Percentiles rank a stretch among this genome's conserved stretches.
These are phyloP conservation scores for Populus hybrid DNA, from an alignment of 441 rosid genomes.

Conservation along the genomic window DNA sequence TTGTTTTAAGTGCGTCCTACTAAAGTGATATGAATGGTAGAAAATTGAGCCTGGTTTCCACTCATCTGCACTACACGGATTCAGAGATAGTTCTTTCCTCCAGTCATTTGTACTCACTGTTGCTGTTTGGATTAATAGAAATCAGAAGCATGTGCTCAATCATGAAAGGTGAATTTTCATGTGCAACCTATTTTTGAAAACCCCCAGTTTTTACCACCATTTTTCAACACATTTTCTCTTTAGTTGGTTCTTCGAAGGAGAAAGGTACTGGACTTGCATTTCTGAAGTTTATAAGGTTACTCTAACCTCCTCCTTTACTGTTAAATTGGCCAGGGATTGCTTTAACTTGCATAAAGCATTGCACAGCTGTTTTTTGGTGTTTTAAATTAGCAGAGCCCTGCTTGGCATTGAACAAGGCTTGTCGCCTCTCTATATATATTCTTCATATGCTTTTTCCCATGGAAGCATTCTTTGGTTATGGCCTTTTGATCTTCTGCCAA, in stretches of 20 bases:
- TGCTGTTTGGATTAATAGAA: background rate
- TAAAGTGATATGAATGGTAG: background rate
- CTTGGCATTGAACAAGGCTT: background rate
- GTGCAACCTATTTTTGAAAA: background rate
- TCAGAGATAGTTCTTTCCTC: background rate
- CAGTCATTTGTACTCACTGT: background rate
- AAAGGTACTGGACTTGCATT: background rate
- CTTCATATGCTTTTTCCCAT: background rate
- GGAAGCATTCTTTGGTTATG: background rate
- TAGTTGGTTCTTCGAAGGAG: constrained; percentile 1
- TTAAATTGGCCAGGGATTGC: background rate
- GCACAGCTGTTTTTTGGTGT: background rate
- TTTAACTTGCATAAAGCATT: background rate
- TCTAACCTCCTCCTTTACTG: background rate
- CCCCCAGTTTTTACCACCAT: background rate
- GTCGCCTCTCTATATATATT: background rate
- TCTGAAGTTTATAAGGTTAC: background rate
- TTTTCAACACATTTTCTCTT: background rate
- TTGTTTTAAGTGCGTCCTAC: background rate
- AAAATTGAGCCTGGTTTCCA: background rate
- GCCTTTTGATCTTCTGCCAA: background rate
- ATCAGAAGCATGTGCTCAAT: background rate
- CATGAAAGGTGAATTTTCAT: background rate
- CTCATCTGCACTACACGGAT: background rate
- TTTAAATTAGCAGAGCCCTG: background rate